These are phyloP conservation scores for Trebouxia sp. DNA, from an alignment of 139 green algal genomes.

Conservation along the genomic window DNA sequence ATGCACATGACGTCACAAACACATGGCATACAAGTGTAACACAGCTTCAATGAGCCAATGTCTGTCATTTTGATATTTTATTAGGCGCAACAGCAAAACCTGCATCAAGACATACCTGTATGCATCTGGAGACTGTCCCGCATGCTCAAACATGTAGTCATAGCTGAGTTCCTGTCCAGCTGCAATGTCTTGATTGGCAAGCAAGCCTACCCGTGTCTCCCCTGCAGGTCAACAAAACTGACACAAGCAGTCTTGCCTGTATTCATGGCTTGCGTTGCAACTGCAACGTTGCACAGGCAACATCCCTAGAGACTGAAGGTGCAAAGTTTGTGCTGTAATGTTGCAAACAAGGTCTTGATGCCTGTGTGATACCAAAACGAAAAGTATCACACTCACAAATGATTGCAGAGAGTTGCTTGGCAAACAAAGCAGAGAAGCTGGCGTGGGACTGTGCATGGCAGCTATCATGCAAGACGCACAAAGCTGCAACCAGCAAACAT, in stretches of 20 bases:
- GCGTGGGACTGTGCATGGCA: neutral
- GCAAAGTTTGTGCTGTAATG: too few species aligned
- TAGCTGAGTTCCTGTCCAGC: slow-evolving; percentile 83
- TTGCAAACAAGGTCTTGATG: too few species aligned
- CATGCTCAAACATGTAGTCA: slow-evolving; percentile 77
- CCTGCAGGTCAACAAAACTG: neutral
- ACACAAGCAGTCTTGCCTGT: neutral
- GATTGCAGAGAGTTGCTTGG: too few species aligned
- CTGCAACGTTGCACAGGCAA: neutral
- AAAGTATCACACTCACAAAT: too few species aligned
- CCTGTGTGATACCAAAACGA: too few species aligned
- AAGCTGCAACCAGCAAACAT: too few species aligned
- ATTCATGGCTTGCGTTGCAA: neutral
- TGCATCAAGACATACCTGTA: neutral
- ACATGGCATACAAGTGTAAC: too few species aligned
- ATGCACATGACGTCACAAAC: too few species aligned
- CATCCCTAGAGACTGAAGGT: too few species aligned
- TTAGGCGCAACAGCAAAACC: neutral
- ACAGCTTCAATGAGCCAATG: too few species aligned
- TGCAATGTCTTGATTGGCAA: slow-evolving; percentile 51
- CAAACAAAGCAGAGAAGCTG: too few species aligned
- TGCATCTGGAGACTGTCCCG: too few species aligned
- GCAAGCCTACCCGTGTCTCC: slow-evolving; percentile 54
- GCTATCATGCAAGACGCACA: neutral
- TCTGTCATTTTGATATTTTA: neutral